Percentiles rank a stretch among this genome's conserved stretches.
phyloP scores from a whole-genome alignment of 1,284 basidiomycete genomes.

The Phlebopus sp. region DNA sequence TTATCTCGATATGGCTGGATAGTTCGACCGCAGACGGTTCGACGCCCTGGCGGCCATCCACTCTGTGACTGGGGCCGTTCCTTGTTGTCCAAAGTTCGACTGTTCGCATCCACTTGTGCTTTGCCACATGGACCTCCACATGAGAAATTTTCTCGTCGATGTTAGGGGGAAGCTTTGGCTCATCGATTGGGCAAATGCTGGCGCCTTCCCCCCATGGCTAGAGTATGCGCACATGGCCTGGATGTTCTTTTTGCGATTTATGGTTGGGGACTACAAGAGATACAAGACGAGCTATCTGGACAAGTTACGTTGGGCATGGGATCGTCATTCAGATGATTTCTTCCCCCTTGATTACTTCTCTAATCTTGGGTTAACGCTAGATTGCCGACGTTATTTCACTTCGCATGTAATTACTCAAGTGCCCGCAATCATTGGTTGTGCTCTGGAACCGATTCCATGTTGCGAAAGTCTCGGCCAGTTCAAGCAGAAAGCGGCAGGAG shows the following conservation, averaged over 20 bases:
- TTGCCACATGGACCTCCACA: slow-evolving; percentile 22
- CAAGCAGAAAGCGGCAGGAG: too few species aligned
- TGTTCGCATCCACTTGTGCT: slow-evolving; percentile 21
- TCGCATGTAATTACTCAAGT: too few species aligned
- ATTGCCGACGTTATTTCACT: too few species aligned
- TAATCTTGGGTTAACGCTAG: too few species aligned
- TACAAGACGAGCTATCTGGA: background rate
- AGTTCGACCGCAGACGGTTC: slow-evolving; percentile 16
- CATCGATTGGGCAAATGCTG: slow-evolving; percentile 24
- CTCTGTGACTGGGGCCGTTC: background rate
- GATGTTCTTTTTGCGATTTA: background rate
- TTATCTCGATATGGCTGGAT: slow-evolving; percentile 21
- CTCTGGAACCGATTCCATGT: too few species aligned
- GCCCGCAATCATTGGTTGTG: too few species aligned
- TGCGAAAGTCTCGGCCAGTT: too few species aligned
- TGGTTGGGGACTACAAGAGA: background rate
- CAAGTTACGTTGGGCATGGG: too few species aligned
- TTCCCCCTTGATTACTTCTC: too few species aligned
- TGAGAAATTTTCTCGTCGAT: slow-evolving; percentile 22
- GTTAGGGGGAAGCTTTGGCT: slow-evolving; percentile 18
- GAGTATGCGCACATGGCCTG: slow-evolving; percentile 8
- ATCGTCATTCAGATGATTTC: too few species aligned
- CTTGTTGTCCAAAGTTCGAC: slow-evolving; percentile 6
- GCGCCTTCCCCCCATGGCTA: slow-evolving; percentile 24
- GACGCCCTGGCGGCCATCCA: slow-evolving; percentile 1